Percentiles rank a stretch among this genome's conserved stretches.
phyloP scores from a whole-genome alignment of 2,329 filamentous ascomycete species.

The Cytospora chrysosperma region DNA sequence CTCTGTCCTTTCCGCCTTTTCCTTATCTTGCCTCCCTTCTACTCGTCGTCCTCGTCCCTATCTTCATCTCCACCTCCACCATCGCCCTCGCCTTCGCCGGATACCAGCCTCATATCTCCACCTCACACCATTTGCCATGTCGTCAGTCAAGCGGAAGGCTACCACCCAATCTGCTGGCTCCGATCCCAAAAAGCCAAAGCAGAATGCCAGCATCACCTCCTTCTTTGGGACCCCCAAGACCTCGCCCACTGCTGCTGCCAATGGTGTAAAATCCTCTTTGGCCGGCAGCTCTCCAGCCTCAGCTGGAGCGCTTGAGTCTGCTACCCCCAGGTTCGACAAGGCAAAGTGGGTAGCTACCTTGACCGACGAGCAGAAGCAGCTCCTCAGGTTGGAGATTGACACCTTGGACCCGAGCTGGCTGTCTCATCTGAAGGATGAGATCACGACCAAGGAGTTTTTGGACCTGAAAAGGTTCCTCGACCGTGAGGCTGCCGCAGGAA shows the following conservation, averaged over 20 bases:
- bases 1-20: neutral
- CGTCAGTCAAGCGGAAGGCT: conserved; percentile 66
- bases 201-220: conserved; percentile 77
- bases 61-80: neutral
- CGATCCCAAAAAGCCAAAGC: conserved; percentile 69
- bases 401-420: conserved; percentile 93
- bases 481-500: conserved; percentile 68
- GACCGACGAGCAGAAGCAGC: conserved; percentile 74
- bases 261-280: conserved; percentile 18
- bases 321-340: conserved; percentile 73
- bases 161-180: conserved; percentile 45
- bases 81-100: no score
- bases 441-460: conserved; percentile 76
- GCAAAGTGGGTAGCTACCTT: conserved; percentile 82
- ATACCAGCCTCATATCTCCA: neutral
- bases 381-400: conserved; percentile 87
- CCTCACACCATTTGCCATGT: conserved; percentile 39
- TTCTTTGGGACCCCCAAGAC: conserved; percentile 78
- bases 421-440: conserved; percentile 80
- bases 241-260: conserved; percentile 31
- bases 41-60: conserved; percentile 1
- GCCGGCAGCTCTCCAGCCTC: conserved; percentile 25
- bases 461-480: conserved; percentile 85
- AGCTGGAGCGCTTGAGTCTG: conserved; percentile 30
- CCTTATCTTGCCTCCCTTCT: neutral